Conservation (phyloP, 495 filamentous ascomycete genomes). For the Neohortaea acidophila region DNA sequence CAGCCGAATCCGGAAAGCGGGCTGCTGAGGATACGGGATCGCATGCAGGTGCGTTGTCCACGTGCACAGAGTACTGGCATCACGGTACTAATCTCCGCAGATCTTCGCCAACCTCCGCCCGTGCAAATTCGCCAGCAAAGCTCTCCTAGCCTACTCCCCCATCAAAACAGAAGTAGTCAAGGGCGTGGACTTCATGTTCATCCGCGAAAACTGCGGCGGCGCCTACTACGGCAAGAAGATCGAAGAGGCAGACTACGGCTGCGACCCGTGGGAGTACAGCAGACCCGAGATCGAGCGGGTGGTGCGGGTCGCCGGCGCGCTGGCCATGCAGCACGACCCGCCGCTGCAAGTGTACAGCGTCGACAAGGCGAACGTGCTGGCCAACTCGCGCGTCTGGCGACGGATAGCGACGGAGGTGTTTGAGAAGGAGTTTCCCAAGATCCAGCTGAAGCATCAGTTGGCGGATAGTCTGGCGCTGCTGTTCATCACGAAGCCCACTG, state of each 20-base stretch:
- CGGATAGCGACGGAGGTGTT: slow-evolving; percentile 34
- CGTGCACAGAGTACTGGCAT: neutral
- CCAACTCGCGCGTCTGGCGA: slow-evolving; percentile 36
- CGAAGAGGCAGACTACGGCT: slow-evolving; percentile 33
- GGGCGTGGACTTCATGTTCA: slow-evolving; percentile 36
- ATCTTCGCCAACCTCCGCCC: slow-evolving; percentile 38
- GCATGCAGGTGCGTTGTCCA: slow-evolving; percentile 25
- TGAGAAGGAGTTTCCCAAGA: slow-evolving; percentile 33
- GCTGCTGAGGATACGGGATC: slow-evolving; percentile 31
- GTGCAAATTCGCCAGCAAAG: slow-evolving; percentile 31
- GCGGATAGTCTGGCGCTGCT: slow-evolving; percentile 37
- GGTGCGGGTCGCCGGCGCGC: slow-evolving; percentile 32
- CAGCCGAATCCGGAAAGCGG: slow-evolving; percentile 34
- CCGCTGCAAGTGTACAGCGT: slow-evolving; percentile 29
- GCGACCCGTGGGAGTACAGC: slow-evolving; percentile 31
- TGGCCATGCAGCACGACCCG: slow-evolving; percentile 33
- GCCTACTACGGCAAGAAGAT: slow-evolving; percentile 39
- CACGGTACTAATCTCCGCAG: neutral
- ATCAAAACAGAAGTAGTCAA: slow-evolving; percentile 33
- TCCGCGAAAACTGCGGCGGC: slow-evolving; percentile 38
- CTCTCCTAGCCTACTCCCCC: slow-evolving; percentile 29
- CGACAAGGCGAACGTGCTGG: slow-evolving; percentile 40
- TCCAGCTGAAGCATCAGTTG: slow-evolving; percentile 34
- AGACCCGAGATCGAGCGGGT: slow-evolving; percentile 34
- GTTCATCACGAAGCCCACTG: slow-evolving; percentile 34